phyloP scores from a whole-genome alignment of 2,329 filamentous ascomycete genomes.

The Diplodia seriata region DNA sequence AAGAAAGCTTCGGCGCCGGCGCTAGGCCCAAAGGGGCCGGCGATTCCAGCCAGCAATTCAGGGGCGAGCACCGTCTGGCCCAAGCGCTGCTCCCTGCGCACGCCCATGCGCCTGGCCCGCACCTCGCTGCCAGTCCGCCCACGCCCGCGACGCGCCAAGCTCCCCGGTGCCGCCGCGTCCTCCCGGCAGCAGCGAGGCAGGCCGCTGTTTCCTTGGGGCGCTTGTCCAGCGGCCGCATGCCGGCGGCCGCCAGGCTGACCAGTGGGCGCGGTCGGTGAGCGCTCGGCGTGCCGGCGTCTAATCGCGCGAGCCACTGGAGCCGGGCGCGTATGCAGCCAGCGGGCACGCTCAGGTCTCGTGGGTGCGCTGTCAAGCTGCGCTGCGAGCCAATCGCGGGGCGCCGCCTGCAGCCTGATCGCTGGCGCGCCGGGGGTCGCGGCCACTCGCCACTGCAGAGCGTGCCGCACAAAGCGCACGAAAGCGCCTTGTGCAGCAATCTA shows the following conservation, averaged over 20 bases:
- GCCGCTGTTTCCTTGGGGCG: not conserved
- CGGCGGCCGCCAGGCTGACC: not conserved
- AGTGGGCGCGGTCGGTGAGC: not conserved
- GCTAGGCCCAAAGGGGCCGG: constrained; percentile 8
- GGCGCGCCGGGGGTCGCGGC: not conserved
- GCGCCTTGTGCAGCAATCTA: constrained; percentile 17
- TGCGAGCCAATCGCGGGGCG: constrained; percentile 16
- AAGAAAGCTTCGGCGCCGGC: constrained; percentile 5
- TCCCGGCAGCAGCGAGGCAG: constrained; percentile 20
- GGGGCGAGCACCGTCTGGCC: constrained; percentile 3
- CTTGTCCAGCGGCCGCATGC: constrained; percentile 1
- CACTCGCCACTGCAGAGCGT: not conserved
- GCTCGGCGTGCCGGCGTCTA: constrained; percentile 13
- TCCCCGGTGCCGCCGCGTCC: constrained; percentile 5
- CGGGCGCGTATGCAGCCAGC: constrained; percentile 25
- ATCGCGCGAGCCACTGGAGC: constrained; percentile 3
- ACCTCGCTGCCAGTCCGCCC: not conserved
- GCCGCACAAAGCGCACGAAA: constrained; percentile 10
- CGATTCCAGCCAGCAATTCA: constrained; percentile 21
- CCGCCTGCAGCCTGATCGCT: not conserved
- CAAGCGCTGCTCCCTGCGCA: constrained; percentile 6
- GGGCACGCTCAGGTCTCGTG: constrained; percentile 5
- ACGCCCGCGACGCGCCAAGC: constrained; percentile 21
- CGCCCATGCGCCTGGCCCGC: constrained; percentile 15
- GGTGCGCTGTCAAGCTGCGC: constrained; percentile 1